These are phyloP conservation scores for Coniella lustricola DNA, from an alignment of 2,329 filamentous ascomycete genomes.

Conservation along the genomic window DNA sequence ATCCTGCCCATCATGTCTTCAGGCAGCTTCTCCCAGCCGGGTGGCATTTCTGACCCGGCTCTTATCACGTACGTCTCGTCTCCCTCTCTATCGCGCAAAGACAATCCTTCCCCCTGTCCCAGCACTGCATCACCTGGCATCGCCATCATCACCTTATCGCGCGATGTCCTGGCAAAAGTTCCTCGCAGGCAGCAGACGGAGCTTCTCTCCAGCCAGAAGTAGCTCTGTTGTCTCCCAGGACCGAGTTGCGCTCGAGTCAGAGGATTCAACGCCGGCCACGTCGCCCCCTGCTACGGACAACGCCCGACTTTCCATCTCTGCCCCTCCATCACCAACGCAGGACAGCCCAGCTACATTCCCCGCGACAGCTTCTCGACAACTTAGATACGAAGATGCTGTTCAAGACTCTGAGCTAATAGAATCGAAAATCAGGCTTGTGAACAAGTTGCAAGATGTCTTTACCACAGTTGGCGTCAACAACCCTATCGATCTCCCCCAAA, in stretches of 20 bases:
- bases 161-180: background rate
- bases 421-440: constrained; percentile 66
- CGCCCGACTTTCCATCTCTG: background rate
- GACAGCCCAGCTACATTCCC: background rate
- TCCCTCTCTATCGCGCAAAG: background rate
- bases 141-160: background rate
- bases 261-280: background rate
- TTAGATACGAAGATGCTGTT: constrained; percentile 47
- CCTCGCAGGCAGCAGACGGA: background rate
- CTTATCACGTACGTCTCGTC: constrained; percentile 51
- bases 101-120: background rate
- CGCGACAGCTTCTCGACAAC: background rate
- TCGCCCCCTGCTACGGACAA: background rate
- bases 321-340: background rate
- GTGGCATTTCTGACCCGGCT: constrained; percentile 59
- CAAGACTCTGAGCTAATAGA: constrained; percentile 60
- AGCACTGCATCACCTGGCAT: constrained; percentile 5
- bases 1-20: constrained; percentile 11
- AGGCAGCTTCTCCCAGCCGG: constrained; percentile 26
- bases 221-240: background rate
- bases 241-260: background rate
- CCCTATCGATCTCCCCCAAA: constrained; percentile 97
- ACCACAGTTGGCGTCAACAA: constrained; percentile 98
- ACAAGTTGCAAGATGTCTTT: constrained; percentile 99
- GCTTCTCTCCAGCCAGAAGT: background rate